Conservation (phyloP, 176 grass and related monocot genomes). For the Triticum turgidum region DNA sequence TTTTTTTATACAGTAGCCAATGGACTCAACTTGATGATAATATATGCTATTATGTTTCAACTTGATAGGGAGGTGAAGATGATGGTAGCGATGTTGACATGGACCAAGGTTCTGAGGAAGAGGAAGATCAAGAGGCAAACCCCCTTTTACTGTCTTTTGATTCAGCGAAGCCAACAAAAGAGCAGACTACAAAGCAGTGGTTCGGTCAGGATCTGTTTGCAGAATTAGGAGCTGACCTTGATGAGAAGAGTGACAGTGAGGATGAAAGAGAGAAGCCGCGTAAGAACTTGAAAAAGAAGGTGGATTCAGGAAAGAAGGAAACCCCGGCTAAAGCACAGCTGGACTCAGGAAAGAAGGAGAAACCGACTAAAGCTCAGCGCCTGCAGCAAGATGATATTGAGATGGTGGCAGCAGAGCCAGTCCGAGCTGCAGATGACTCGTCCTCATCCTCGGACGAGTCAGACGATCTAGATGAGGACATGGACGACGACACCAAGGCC, state of each 20-base stretch:
- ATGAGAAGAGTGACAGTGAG: slow-evolving; percentile 64
- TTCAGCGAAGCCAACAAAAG: slow-evolving; percentile 57
- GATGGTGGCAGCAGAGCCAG: slow-evolving; percentile 80
- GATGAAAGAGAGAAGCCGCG: slow-evolving; percentile 53
- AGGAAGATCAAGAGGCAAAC: slow-evolving; percentile 65
- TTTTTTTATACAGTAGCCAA: neutral
- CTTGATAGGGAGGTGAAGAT: slow-evolving; percentile 63
- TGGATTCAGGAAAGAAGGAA: slow-evolving; percentile 26
- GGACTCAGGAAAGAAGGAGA: slow-evolving; percentile 30
- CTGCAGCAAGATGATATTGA: slow-evolving; percentile 67
- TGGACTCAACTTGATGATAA: neutral
- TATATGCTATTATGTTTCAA: neutral
- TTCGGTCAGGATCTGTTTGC: slow-evolving; percentile 81
- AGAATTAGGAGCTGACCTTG: slow-evolving; percentile 35
- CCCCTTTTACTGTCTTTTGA: slow-evolving; percentile 74
- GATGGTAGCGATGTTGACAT: slow-evolving; percentile 48
- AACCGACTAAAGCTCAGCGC: slow-evolving; percentile 3
- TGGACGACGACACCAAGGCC: slow-evolving; percentile 63
- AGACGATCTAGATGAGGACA: slow-evolving; percentile 56
- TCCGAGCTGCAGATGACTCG: slow-evolving; percentile 50
- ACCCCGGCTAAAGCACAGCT: slow-evolving; percentile 13
- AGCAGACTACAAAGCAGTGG: slow-evolving; percentile 75
- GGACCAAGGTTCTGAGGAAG: slow-evolving; percentile 59
- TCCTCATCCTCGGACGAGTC: slow-evolving; percentile 80
- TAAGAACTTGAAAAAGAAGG: slow-evolving; percentile 35